These are phyloP conservation scores for Nepenthes alata DNA, from an alignment of 179 eudicot genomes.

Conservation along the genomic window DNA sequence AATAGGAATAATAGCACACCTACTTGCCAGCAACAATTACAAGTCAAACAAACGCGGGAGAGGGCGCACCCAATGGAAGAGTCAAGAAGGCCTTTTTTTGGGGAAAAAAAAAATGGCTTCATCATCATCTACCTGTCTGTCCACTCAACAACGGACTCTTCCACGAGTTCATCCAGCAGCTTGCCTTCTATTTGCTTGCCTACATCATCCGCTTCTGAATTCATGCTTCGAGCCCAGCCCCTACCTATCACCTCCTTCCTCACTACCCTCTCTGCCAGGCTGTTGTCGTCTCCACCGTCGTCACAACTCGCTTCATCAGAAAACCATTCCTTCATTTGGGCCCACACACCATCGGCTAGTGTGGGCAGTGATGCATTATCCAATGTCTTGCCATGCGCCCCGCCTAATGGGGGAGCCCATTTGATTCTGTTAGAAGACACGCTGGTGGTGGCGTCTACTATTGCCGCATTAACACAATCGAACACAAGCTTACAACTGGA, in stretches of 20 bases:
- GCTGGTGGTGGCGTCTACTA: slow-evolving; percentile 40
- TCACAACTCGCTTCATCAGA: slow-evolving; percentile 19
- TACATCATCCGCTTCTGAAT: slow-evolving; percentile 39
- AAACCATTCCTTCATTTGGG: slow-evolving; percentile 49
- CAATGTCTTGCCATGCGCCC: slow-evolving; percentile 3
- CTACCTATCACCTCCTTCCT: slow-evolving; percentile 57
- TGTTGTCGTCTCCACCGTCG: slow-evolving; percentile 26
- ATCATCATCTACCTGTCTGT: slow-evolving; percentile 13
- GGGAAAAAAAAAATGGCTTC: no score
- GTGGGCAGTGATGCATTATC: slow-evolving; percentile 1
- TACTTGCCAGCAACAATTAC: no score
- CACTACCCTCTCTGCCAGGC: slow-evolving; percentile 53
- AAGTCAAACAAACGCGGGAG: no score
- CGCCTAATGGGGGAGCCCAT: slow-evolving; percentile 9
- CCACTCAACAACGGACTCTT: slow-evolving; percentile 50
- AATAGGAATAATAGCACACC: no score
- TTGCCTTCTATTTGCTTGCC: slow-evolving; percentile 61
- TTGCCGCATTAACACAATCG: slow-evolving; percentile 65
- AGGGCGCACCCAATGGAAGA: no score
- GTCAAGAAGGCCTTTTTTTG: no score
- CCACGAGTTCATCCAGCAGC: slow-evolving; percentile 71
- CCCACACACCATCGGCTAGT: slow-evolving; percentile 49
- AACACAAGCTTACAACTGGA: slow-evolving; percentile 61
- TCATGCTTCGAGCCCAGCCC: slow-evolving; percentile 46
- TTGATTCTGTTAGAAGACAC: slow-evolving; percentile 12